Base-by-base conservation (phyloP, 2,329 filamentous ascomycete genomes). In the Claviceps citrina region DNA sequence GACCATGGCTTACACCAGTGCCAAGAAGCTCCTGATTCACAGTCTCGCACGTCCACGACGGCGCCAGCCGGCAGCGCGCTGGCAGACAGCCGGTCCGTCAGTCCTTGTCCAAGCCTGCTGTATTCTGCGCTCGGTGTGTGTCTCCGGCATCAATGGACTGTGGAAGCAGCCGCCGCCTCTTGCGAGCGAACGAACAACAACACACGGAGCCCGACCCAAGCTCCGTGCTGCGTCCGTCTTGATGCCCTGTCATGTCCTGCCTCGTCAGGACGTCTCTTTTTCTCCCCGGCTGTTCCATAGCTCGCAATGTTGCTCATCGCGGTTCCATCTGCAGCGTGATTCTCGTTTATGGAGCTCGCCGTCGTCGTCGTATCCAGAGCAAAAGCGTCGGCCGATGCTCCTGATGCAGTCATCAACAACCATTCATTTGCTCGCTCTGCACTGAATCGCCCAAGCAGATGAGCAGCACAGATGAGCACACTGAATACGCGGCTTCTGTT, bases 21-120 rank as follows among this genome's bases (percentile, higher is more conserved):
- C 41, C 34, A 31, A 36, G 24, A 31, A 33, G 24, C 31, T 30
- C 41, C 37, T 24, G 34, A 43, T 40, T 40, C 38, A 40, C 34
- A 28, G 30, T 24, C 30, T 28, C n/a, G 18, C 18, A 24, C 5
- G 5, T 24, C 7, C 5, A 34, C 39, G 25, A 31, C 41, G 25
- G 33, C 12, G 19, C 38, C 38, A 40, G 32, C 41, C 34, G 38
- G 28, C 38, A 37, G 18, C 19, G 16, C n/a, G 37, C 22, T 35
- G 41, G 37, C 41, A 24, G 34, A 26, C 20, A 7, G 33, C 8
- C 15, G 5, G 15, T 25, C 10, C 13, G 37, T 32, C 26, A 7
- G 13, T 36, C 31, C 27, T 27, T 31, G n/a, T 31, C 18, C n/a
- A 13, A 30, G 7, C 15, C 5, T 18, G 18, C 5, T 19, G 24